phyloP scores from a whole-genome alignment of 169 alveolate genomes.

The Blepharisma undulans region DNA sequence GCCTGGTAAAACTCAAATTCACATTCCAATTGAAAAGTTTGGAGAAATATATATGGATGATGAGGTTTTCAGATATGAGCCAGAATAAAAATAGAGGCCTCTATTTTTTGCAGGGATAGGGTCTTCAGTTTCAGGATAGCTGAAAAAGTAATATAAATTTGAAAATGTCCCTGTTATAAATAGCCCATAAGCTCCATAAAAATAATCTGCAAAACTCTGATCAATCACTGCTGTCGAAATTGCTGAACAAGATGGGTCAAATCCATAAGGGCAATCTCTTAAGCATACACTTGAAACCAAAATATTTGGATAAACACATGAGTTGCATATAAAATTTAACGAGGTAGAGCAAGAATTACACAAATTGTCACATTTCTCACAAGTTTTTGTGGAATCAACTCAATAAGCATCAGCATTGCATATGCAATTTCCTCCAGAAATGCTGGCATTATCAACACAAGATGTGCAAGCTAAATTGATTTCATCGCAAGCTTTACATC shows the following conservation, averaged over 20 bases:
- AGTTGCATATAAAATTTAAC: background rate
- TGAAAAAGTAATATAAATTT: background rate
- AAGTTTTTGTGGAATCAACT: background rate
- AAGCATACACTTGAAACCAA: background rate
- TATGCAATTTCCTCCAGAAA: background rate
- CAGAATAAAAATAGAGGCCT: background rate
- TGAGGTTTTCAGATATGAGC: background rate
- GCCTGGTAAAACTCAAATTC: background rate
- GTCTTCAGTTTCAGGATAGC: background rate
- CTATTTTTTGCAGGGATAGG: background rate
- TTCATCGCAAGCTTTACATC: background rate
- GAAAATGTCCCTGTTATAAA: background rate
- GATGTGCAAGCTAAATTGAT: background rate
- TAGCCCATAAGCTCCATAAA: background rate
- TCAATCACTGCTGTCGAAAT: background rate
- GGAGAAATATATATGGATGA: background rate
- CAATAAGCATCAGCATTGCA: background rate
- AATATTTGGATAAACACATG: background rate
- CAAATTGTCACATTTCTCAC: background rate
- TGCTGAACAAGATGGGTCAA: background rate
- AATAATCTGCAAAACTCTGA: background rate
- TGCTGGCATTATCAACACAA: background rate
- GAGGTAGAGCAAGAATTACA: background rate
- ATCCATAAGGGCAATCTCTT: background rate
- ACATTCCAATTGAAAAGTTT: background rate